Percentiles rank a stretch among this genome's conserved stretches.
Evolutionary conservation across 2,329 filamentous ascomycete species (phyloP).

Genomic region (Eutypella sp.): DNA sequence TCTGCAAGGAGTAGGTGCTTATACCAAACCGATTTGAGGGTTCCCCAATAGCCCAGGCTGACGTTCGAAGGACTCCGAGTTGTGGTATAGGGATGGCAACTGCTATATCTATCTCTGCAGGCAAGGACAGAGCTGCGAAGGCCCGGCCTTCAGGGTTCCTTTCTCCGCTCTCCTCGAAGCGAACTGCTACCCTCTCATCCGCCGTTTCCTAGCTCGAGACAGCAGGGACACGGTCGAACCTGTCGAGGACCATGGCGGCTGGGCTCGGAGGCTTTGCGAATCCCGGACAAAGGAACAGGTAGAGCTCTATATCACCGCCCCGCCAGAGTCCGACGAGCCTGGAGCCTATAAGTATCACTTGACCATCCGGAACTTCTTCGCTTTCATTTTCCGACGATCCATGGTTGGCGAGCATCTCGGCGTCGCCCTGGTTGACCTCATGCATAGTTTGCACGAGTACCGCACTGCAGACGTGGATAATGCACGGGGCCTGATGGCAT

Average conservation of each 20-base stretch:
- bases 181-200: constrained; percentile 57
- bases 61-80: constrained; percentile 57
- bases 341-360: constrained; percentile 60
- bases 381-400: constrained; percentile 61
- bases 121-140: constrained; percentile 58
- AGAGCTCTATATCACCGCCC: constrained; percentile 68
- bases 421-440: constrained; percentile 56
- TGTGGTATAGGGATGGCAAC: constrained; percentile 64
- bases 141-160: constrained; percentile 63
- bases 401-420: constrained; percentile 66
- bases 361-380: constrained; percentile 70
- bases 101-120: constrained; percentile 66
- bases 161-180: constrained; percentile 52
- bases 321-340: constrained; percentile 45
- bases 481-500: constrained; percentile 56
- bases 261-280: constrained; percentile 23
- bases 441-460: constrained; percentile 60
- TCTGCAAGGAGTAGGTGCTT: constrained; percentile 39
- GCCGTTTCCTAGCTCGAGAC: constrained; percentile 40
- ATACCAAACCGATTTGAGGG: background rate
- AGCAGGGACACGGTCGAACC: constrained; percentile 7
- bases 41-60: constrained; percentile 7
- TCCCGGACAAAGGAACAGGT: constrained; percentile 40
- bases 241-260: constrained; percentile 24
- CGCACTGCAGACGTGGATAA: constrained; percentile 51